Base-by-base conservation (phyloP, 73 alveolate genomes). In the Effrenium voratum region DNA sequence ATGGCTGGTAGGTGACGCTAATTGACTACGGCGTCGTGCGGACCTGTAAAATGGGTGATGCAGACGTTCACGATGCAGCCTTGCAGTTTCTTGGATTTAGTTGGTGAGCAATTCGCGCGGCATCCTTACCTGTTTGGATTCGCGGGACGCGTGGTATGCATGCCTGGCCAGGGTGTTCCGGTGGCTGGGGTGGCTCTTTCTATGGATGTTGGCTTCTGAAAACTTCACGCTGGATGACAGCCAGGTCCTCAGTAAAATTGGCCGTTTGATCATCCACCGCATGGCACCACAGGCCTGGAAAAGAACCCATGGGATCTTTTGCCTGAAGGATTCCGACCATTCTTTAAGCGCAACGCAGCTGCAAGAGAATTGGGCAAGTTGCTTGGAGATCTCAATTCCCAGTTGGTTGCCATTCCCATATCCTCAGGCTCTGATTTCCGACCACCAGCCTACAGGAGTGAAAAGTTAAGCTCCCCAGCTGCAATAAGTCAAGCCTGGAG, bases 371-470 rank as follows among this genome's bases (percentile, higher is more conserved):
- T 13, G 22, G 68, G 68, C 68, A 55, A 13, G 68, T 55, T 55
- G 22, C 68, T 55, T 13, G 68, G 30, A 55, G 68, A 55, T 55
- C 36, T 12, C 73, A 59, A n/a, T 1, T 26, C 22, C 73, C 22
- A 59, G 73, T 26, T 59, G 73, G 32, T 59, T 59, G 36, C 34
- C 73, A 6, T n/a, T 3, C 30, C 73, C 73, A n/a, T 59, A 59
- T 59, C 22, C 34, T n/a, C n/a, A 68, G 80, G 80, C 80, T 68
- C 80, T n/a, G 80, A 68, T 26, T 68, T 68, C 80, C 80, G 80
- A n/a, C 80, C 80, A 32, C 80, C 80, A 19, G 80, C 80, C 80
- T 68, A 68, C 41, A 38, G 80, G 30, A 68, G 80, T 19, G 80
- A 68, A 32, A 68, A 68, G 80, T 41, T 68, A 19, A 68, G 80